Percentiles rank a stretch among this genome's conserved stretches.
Conservation (phyloP, 2,329 filamentous ascomycete species). For the Fusarium incarnatum region DNA sequence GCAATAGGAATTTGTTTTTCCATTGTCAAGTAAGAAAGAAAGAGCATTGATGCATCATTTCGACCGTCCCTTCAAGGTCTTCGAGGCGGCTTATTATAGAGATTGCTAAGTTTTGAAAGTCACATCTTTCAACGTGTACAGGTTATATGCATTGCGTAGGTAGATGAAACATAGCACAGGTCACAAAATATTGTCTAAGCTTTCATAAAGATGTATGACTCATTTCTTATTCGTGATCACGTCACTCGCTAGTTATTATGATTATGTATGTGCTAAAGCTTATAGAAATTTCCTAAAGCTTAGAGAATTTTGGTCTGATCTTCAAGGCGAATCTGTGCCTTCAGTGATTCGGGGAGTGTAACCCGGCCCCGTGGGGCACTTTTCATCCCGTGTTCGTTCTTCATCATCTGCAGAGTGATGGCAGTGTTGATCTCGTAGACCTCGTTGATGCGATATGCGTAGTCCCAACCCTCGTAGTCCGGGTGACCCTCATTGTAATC, state of each 20-base stretch:
- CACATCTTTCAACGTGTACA: no score
- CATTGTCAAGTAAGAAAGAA: neutral
- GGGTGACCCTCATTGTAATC: slow-evolving; percentile 43
- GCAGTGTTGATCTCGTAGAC: slow-evolving; percentile 39
- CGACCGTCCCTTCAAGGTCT: fast-evolving
- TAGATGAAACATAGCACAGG: neutral
- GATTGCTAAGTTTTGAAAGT: no score
- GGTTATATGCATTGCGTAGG: no score
- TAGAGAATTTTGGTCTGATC: neutral
- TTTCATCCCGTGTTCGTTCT: slow-evolving; percentile 18
- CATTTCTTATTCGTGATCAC: neutral
- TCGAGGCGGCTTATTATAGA: fast-evolving
- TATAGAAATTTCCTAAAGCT: no score
- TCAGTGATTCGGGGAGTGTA: no score
- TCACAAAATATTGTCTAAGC: fast-evolving
- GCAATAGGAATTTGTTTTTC: neutral
- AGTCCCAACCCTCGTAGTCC: slow-evolving; percentile 47
- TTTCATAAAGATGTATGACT: neutral
- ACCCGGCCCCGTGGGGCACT: no score
- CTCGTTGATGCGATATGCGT: slow-evolving; percentile 42
- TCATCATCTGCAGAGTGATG: slow-evolving; percentile 36
- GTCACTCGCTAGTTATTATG: no score
- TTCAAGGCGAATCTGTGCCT: no score
- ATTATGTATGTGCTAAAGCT: no score
- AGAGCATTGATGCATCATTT: neutral